Conservation (phyloP, 2,329 filamentous ascomycete genomes). For the Neofusicoccum ribis region DNA sequence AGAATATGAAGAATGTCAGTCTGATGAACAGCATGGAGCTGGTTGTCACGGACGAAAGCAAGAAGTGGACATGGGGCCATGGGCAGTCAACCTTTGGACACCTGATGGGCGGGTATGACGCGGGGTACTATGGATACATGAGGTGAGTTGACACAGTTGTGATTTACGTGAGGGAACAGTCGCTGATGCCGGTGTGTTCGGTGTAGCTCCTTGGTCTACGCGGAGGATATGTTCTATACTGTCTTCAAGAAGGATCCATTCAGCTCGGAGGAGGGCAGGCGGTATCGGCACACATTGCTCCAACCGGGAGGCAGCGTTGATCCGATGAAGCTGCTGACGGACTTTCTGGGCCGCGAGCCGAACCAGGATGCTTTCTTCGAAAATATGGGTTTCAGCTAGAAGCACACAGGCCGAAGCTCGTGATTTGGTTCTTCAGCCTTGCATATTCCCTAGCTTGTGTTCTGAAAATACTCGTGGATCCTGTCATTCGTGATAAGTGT, state of each 20-base stretch:
- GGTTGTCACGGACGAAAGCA: constrained; percentile 50
- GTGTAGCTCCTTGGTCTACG: constrained; percentile 71
- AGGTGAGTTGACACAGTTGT: not conserved
- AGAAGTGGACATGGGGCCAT: constrained; percentile 64
- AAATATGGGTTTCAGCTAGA: constrained; percentile 62
- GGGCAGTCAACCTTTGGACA: constrained; percentile 80
- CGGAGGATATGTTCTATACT: constrained; percentile 80
- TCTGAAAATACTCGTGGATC: too few species aligned
- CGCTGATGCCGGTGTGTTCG: not conserved
- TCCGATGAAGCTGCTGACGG: constrained; percentile 75
- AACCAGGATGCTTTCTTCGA: constrained; percentile 77
- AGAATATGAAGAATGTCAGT: constrained; percentile 68
- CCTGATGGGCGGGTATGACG: constrained; percentile 81
- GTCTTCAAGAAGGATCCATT: constrained; percentile 78
- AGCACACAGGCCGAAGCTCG: not conserved
- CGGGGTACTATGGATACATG: constrained; percentile 70
- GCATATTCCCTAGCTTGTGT: too few species aligned
- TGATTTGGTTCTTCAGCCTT: too few species aligned
- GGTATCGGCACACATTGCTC: constrained; percentile 76
- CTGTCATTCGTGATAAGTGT: too few species aligned
- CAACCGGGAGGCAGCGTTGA: constrained; percentile 76
- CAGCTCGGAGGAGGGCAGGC: constrained; percentile 69
- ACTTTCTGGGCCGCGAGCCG: constrained; percentile 75
- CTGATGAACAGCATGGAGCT: constrained; percentile 74
- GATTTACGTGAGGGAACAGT: not conserved